Evolutionary conservation across 148 eudicot species (phyloP), one percentile per base, ranked within the genome.

Genomic region (Polygonum aviculare): DNA sequence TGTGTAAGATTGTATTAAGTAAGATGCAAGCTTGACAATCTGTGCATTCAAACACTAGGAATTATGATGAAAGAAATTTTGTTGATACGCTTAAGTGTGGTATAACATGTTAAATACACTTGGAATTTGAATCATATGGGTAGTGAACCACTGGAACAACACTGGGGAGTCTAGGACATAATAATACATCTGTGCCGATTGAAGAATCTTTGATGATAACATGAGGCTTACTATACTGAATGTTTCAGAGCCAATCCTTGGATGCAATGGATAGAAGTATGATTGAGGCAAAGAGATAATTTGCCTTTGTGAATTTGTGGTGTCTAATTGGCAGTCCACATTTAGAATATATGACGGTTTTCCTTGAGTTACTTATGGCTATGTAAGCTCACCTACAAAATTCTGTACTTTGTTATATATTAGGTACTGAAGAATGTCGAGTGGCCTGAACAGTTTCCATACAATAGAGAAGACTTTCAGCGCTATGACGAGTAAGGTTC

Each of bases 391-490:
- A 50, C 18, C n/a, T n/a, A 38, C 12, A 26, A 41, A 44, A 7
- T 63, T 57, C 50, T 35, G 45, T 31, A 50, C 41, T 57, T 48
- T 74, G 45, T 76, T 40, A 41, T 35, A 35, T 63, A 39, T 44
- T 45, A 94, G 98, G 96, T 88, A 74, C 82, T 94, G 82, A 87
- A 89, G 84, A 83, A 90, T 85, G 86, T 81, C 19, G 91, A 94
- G 65, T 94, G 98, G 98, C 96, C 97, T 5, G 91, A 92, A 79
- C 92, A 94, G 72, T 92, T 92, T 80, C 98, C 98, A 8, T 94
- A 92, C 80, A 94, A 87, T 84, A 93, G 85, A 3, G 93, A 94
- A 86, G 97, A 94, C 83, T 94, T 94, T 76, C 85, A 89, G 76
- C 97, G 98, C 75, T 92, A 82, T 86, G 98, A 94, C 73, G 98